Evolutionary conservation across 2,329 filamentous ascomycete species (phyloP), one percentile per base, ranked within the genome.

Genomic region (Botrytis byssoidea): DNA sequence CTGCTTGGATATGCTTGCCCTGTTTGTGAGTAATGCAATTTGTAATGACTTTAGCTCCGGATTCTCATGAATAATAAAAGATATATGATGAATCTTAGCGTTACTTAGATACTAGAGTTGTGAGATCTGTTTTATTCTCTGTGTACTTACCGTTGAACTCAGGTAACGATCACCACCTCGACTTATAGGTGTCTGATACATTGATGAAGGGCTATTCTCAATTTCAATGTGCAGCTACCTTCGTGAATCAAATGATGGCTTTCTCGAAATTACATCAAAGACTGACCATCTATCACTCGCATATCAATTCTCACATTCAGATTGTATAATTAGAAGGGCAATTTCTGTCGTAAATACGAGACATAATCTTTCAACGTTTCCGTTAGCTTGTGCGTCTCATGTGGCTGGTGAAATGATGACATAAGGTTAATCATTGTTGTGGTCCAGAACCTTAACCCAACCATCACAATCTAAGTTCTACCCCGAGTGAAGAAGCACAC

Each of bases 401-500:
- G 46, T 67, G 65, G 65, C 46, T 55, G 16, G 51, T 29, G n/a
- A 55, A 55, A 40, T 29, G 16, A 48, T 67, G 35, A 67, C 46
- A 55, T 67, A 67, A n/a, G n/a, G n/a, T n/a, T n/a, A n/a, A 67
- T 67, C 22, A 20, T 18, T 51, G 32, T 51, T 40, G 25, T 37
- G 64, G 46, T 57, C 48, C 48, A 42, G 66, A 68, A 57, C 48
- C n/a, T 68, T 22, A 51, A 67, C 65, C 51, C 46, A 40, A 67
- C 46, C 32, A 29, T 14, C 25, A 51, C 64, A 67, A n/a, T 14
- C 9, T 57, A 57, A 55, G n/a, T 55, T 29, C 51, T 57, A 68
- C 66, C 66, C 66, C 66, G 66, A 68, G 66, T 68, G 10, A 29
- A 32, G 3, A 68, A 42, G 16, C 66, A 57, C 66, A 68, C 48